A percentile compares a stretch with the other conserved stretches of the same genome.
Evolutionary conservation across 768 basidiomycete genomes (phyloP).

Genomic region (Dendrothele bispora): DNA sequence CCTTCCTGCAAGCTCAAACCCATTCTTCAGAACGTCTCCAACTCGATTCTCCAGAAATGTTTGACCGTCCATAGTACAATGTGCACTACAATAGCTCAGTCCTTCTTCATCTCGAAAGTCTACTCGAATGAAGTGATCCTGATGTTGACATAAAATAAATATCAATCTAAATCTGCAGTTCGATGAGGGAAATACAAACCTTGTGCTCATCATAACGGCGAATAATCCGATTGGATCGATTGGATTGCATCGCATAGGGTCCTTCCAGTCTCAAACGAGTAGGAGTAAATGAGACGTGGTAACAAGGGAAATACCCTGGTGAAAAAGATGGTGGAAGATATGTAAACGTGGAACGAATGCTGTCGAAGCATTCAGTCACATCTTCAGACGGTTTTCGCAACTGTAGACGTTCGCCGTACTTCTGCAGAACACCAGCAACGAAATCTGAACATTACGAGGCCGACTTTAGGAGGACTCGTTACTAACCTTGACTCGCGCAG

Average conservation of each 20-base stretch:
- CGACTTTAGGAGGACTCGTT: too few species aligned
- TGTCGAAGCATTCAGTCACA: constrained; percentile 46
- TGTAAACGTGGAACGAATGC: constrained; percentile 30
- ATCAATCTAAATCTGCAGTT: too few species aligned
- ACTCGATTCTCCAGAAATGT: constrained; percentile 60
- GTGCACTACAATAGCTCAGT: constrained; percentile 73
- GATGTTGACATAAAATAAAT: too few species aligned
- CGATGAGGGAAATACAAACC: too few species aligned
- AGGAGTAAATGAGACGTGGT: constrained; percentile 76
- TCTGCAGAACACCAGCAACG: constrained; percentile 52
- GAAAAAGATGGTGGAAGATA: constrained; percentile 22
- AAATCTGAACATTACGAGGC: too few species aligned
- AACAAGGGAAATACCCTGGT: constrained; percentile 57
- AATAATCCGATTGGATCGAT: constrained; percentile 75
- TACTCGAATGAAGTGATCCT: constrained; percentile 76
- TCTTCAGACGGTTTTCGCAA: constrained; percentile 37
- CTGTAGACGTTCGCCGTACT: constrained; percentile 51
- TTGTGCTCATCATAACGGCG: constrained; percentile 30
- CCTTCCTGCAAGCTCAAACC: constrained; percentile 71
- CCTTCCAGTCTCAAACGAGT: constrained; percentile 76
- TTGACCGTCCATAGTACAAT: constrained; percentile 58
- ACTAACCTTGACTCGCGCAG: too few species aligned
- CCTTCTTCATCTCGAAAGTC: constrained; percentile 85
- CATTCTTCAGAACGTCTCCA: constrained; percentile 55
- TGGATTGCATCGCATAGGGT: constrained; percentile 73